A percentile compares a stretch with the other conserved stretches of the same genome.
Conservation (phyloP, 495 filamentous ascomycete species). For the Xylaria telfairii region DNA sequence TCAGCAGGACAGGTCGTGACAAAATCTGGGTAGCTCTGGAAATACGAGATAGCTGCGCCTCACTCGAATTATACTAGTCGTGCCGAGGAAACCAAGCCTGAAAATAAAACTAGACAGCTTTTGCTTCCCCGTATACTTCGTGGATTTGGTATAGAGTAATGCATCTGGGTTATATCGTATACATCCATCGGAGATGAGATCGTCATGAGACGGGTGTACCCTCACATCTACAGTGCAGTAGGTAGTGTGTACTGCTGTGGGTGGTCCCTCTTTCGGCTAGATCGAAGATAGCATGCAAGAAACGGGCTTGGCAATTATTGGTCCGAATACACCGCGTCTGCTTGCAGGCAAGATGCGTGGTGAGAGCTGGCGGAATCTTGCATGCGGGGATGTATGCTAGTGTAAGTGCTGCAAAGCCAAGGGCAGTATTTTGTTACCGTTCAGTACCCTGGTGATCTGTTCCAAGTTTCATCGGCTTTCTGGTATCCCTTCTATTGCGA, state of each 20-base stretch:
- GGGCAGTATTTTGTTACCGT: constrained; percentile 2
- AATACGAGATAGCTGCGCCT: neutral
- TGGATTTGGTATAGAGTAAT: neutral
- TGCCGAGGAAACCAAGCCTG: neutral
- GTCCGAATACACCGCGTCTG: constrained; percentile 5
- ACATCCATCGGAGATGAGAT: neutral
- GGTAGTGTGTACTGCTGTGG: too few species aligned
- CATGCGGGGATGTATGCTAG: constrained; percentile 32
- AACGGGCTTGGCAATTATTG: constrained; percentile 1
- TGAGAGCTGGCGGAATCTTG: constrained; percentile 42
- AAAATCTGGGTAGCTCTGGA: too few species aligned
- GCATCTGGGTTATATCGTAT: neutral
- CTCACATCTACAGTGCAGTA: too few species aligned
- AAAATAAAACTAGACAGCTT: neutral
- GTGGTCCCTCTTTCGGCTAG: neutral
- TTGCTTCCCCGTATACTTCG: neutral
- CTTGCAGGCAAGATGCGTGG: constrained; percentile 29
- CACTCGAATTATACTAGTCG: neutral
- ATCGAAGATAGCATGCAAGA: constrained; percentile 20
- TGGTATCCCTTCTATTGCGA: neutral
- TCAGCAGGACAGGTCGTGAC: too few species aligned
- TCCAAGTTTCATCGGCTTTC: neutral
- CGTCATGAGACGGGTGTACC: neutral
- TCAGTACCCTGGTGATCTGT: neutral
- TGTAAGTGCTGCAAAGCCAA: too few species aligned